phyloP scores from a whole-genome alignment of 345 rosid species.

The Psidium friedrichsthalianum region DNA sequence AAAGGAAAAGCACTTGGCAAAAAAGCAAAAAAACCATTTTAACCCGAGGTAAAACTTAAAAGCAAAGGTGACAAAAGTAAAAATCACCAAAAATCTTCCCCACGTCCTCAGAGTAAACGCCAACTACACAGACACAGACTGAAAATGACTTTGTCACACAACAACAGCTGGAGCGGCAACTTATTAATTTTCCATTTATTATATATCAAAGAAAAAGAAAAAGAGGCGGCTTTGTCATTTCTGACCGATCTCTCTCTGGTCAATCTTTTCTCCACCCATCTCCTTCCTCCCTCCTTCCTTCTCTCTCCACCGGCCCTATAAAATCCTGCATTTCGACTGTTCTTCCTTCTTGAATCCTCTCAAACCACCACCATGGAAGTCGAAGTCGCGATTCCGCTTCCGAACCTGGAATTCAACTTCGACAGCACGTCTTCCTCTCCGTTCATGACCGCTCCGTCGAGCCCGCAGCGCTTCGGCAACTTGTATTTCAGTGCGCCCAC shows the following conservation, averaged over 20 bases:
- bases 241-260: neutral
- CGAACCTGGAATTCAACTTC: constrained; percentile 49
- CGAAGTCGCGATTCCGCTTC: constrained; percentile 33
- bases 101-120: neutral
- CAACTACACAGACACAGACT: neutral
- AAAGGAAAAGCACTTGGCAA: neutral
- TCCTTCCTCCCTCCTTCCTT: constrained; percentile 2
- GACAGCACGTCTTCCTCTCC: constrained; percentile 84
- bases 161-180: neutral
- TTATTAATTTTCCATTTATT: neutral
- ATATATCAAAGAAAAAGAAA: too few relatives aligned
- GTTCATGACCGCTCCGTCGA: constrained; percentile 95
- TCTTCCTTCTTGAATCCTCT: neutral
- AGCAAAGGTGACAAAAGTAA: neutral
- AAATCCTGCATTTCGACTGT: neutral
- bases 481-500: constrained; percentile 54
- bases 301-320: neutral
- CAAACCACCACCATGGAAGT: constrained; percentile 20
- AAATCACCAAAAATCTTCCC: neutral
- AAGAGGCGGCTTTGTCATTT: neutral
- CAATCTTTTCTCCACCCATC: neutral
- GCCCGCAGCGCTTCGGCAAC: constrained; percentile 66
- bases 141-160: constrained; percentile 7
- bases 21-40: neutral
- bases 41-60: neutral